Percentiles rank a stretch among this genome's conserved stretches.
Conservation (phyloP, 2,329 filamentous ascomycete genomes). For the Penicillium sp. region DNA sequence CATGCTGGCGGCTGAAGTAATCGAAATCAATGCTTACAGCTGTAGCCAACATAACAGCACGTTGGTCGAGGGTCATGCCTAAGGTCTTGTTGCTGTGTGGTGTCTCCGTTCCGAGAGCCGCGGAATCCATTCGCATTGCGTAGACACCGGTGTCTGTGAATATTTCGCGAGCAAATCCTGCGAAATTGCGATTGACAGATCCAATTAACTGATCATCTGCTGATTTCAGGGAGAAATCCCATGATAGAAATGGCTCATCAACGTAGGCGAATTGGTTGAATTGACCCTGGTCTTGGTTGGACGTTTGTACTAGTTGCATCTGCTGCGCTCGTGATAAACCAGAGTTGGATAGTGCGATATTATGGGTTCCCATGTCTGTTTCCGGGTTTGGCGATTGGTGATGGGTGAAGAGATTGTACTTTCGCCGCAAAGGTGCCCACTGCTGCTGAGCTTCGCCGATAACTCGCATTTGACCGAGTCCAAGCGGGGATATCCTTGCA, state of each 20-base stretch:
- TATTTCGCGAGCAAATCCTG: conserved; percentile 61
- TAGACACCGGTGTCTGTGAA: conserved; percentile 68
- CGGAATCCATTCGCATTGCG: conserved; percentile 64
- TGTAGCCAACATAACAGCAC: conserved; percentile 65
- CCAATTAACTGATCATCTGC: conserved; percentile 55
- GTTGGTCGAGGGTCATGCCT: conserved; percentile 65
- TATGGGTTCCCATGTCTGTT: conserved; percentile 39
- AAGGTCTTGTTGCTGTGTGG: conserved; percentile 27
- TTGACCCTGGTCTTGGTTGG: conserved; percentile 39
- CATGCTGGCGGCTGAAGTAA: conserved; percentile 64
- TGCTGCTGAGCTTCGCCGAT: conserved; percentile 64
- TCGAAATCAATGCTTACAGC: conserved; percentile 67
- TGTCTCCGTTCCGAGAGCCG: conserved; percentile 45
- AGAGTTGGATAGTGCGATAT: conserved; percentile 46
- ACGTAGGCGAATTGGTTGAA: conserved; percentile 63
- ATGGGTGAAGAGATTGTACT: conserved; percentile 65
- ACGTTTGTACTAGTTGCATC: conserved; percentile 39
- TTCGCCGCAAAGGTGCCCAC: conserved; percentile 62
- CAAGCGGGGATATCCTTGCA: conserved; percentile 55
- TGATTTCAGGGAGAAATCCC: conserved; percentile 62
- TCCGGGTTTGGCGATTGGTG: conserved; percentile 45
- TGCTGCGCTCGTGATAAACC: conserved; percentile 53
- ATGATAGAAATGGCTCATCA: conserved; percentile 63
- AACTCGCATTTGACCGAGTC: conserved; percentile 59
- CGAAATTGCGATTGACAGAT: conserved; percentile 64